Conservation (phyloP, 73 alveolate genomes). For the Symbiodinium pilosum region DNA sequence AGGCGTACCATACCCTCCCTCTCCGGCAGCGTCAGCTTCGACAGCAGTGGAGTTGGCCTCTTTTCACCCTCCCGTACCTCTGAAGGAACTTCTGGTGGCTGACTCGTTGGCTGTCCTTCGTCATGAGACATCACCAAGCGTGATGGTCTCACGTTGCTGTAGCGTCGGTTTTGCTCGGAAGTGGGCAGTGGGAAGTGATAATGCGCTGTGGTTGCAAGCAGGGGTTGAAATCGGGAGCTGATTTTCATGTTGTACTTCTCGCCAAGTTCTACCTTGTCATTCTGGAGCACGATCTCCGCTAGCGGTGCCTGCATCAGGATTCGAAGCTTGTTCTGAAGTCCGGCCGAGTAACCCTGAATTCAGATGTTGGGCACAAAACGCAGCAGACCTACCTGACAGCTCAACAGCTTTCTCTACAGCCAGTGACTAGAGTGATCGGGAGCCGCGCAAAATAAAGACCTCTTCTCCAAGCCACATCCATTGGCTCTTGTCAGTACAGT, state of each 20-base stretch:
- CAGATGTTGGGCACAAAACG: too few species aligned
- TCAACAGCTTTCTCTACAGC: too few species aligned
- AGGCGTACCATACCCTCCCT: constrained; percentile 26
- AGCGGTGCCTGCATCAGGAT: constrained; percentile 9
- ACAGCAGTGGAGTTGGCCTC: constrained; percentile 34
- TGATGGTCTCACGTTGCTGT: constrained; percentile 39
- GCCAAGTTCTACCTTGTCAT: constrained; percentile 61
- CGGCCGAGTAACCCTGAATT: not conserved
- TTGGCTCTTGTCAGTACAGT: too few species aligned
- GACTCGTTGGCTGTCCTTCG: not conserved
- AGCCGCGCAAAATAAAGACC: too few species aligned
- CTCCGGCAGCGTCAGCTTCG: constrained; percentile 35
- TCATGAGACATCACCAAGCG: not conserved
- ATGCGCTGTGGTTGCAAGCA: constrained; percentile 29
- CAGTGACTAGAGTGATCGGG: not conserved
- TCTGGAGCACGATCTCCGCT: constrained; percentile 44
- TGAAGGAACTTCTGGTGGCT: not conserved
- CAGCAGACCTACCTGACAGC: too few species aligned
- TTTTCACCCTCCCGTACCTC: not conserved
- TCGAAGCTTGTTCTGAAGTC: not conserved
- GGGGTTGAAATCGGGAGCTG: constrained; percentile 42
- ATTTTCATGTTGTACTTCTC: constrained; percentile 32
- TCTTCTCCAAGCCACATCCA: too few species aligned
- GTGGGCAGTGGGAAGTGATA: constrained; percentile 55
- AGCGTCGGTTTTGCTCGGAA: constrained; percentile 15